Percentiles rank a stretch among this genome's conserved stretches.
phyloP scores from a whole-genome alignment of 352 stramenopile species.

The Blastocystis sp. region DNA sequence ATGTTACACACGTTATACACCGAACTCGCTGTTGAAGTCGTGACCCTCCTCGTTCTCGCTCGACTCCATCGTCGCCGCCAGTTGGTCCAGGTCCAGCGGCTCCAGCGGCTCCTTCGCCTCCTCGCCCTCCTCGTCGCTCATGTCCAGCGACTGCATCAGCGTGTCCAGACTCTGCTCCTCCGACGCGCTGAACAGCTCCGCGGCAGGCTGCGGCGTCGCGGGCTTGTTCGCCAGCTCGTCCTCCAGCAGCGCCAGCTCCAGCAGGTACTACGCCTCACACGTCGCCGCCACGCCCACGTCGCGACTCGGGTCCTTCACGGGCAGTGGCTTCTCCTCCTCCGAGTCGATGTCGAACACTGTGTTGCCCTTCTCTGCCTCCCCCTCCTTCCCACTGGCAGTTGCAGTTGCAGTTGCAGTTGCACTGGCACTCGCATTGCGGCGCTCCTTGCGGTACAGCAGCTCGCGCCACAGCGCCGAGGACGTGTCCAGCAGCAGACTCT shows the following conservation, averaged over 20 bases:
- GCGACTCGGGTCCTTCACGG: conserved; percentile 20
- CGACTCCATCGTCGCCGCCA: conserved; percentile 5
- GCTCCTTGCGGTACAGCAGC: not conserved
- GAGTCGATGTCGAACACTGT: conserved; percentile 37
- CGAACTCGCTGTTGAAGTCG: conserved; percentile 8
- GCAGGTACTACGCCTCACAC: conserved; percentile 25
- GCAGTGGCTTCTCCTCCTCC: conserved; percentile 32
- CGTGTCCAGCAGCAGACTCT: conserved; percentile 39
- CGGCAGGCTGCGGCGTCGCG: not conserved
- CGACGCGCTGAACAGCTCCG: conserved; percentile 8
- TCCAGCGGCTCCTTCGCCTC: not conserved
- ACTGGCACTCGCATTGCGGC: not conserved
- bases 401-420: not conserved
- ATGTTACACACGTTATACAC: not conserved
- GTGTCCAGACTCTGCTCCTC: conserved; percentile 47
- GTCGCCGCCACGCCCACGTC: not conserved
- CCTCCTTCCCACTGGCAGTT: not conserved
- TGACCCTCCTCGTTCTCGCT: not conserved
- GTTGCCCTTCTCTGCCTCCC: not conserved
- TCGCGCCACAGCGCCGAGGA: conserved; percentile 40
- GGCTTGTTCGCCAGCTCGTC: not conserved
- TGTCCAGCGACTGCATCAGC: conserved; percentile 57
- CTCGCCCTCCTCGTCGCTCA: not conserved
- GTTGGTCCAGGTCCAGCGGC: conserved; percentile 9
- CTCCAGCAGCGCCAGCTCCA: conserved; percentile 37